Percentiles rank a stretch among this genome's conserved stretches.
Evolutionary conservation across 169 alveolate species (phyloP).

Genomic region (Eimeria necatrix): DNA sequence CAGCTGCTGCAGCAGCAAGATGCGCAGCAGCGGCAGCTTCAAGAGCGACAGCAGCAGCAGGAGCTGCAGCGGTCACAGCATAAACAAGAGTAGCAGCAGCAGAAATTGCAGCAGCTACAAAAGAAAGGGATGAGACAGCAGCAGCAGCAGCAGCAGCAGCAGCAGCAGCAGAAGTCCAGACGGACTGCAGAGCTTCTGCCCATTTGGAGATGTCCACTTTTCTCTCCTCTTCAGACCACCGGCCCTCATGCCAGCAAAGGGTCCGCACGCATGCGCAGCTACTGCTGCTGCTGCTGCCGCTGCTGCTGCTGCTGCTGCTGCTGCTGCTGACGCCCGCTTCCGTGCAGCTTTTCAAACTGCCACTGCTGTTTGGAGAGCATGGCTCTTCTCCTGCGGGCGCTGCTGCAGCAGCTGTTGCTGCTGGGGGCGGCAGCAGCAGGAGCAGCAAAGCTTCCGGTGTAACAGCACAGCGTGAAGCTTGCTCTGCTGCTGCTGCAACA

Average conservation of each 20-base stretch:
- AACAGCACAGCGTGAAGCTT: background rate
- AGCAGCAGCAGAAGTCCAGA: background rate
- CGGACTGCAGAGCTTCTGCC: background rate
- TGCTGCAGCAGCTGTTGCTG: slow-evolving; percentile 12
- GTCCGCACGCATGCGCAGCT: background rate
- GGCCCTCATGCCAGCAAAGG: background rate
- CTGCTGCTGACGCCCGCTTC: background rate
- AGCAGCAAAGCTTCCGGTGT: background rate
- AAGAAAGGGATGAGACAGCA: background rate
- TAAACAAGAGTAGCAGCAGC: background rate
- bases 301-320: slow-evolving; percentile 5
- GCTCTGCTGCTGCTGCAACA: slow-evolving; percentile 31
- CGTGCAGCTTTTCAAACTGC: background rate
- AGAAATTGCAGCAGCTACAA: background rate
- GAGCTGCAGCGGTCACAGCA: background rate
- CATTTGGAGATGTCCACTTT: background rate
- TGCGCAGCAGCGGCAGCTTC: background rate
- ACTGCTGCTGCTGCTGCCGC: slow-evolving; percentile 23
- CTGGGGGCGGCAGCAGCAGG: background rate
- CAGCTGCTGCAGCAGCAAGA: background rate
- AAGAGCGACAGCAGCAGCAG: background rate
- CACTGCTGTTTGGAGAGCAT: background rate
- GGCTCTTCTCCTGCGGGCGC: background rate
- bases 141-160: background rate
- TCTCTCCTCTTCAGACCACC: background rate